Evolutionary conservation across 441 rosid genomes (phyloP), one percentile per base, ranked within the genome.

Genomic region (Populus hybrid): DNA sequence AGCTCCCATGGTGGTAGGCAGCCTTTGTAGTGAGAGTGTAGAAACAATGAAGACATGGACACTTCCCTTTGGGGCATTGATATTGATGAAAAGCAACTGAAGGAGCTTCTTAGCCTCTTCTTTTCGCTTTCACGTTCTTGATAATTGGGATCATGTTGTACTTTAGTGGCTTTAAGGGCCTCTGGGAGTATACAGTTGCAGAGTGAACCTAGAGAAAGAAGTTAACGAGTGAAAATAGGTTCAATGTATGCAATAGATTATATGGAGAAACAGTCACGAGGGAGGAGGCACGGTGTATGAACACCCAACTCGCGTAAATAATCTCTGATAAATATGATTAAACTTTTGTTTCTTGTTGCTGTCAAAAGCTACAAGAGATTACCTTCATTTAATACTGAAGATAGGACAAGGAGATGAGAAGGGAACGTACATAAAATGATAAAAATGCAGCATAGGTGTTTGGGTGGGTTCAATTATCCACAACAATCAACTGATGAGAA

Each of bases 181-280:
- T 88, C 89, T 0, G 92, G 95, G 8, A 91, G 88, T 75, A 91
- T 76, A 83, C 91, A 88, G 80, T 88, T 89, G 89, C 95, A 91
- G 32, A 85, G 40, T 32, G 86, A 87, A 84, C 93, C 93, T 91
- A 72, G 23, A 35, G 76, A 77, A 3, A 57, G 21, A 73, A 61
- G 18, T 34, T 7, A 36, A 69, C 0, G 3, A 28, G 73, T 3
- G 30, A 53, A 67, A 69, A 16, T 9, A 5, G 59, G 63, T 23
- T 72, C 26, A 30, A 3, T 5, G 5, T 70, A 64, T 30, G 28
- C 65, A 14, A 59, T 8, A 11, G 6, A 9, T 23, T 73, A 34
- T 10, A n/a, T 12, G 4, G 35, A 50, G 32, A 71, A 36, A 28
- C 3, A n/a, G 18, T 12, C 26, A 24, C 1, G 23, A 42, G 16